phyloP scores from a whole-genome alignment of 345 rosid genomes.

The Cochlearia excelsa region DNA sequence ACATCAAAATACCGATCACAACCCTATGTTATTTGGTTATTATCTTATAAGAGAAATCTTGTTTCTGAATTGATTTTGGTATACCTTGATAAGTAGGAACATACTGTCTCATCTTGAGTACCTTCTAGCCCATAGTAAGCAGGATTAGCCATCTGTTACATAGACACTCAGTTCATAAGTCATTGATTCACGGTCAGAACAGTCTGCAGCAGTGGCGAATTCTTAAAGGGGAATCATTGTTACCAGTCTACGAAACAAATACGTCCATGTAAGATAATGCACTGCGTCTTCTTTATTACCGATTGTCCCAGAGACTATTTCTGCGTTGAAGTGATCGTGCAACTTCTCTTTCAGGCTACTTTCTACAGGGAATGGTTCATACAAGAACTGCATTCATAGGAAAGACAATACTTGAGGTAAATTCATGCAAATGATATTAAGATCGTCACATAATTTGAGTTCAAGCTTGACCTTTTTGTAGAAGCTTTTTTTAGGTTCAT shows the following conservation, averaged over 20 bases:
- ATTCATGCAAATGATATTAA: conserved; percentile 11
- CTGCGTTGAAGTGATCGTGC: conserved; percentile 88
- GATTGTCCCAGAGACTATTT: conserved; percentile 86
- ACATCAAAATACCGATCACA: conserved; percentile 24
- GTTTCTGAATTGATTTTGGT: conserved; percentile 15
- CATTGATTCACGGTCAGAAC: neutral
- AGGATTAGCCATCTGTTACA: conserved; percentile 83
- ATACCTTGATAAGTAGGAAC: conserved; percentile 86
- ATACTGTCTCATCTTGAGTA: conserved; percentile 60
- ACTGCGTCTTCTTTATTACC: conserved; percentile 89
- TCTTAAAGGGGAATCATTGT: conserved; percentile 1
- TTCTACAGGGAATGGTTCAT: conserved; percentile 99
- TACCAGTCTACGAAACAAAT: conserved; percentile 96
- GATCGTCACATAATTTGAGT: conserved; percentile 11
- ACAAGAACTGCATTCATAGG: conserved; percentile 62
- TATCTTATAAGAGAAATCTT: conserved; percentile 7
- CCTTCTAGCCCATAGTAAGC: conserved; percentile 90
- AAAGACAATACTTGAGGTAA: conserved; percentile 25
- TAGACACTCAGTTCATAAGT: neutral
- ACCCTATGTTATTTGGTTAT: conserved; percentile 14
- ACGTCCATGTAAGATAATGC: conserved; percentile 96
- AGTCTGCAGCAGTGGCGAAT: neutral
- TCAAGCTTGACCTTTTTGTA: conserved; percentile 72
- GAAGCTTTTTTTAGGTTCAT: conserved; percentile 97
- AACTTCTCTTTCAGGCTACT: conserved; percentile 90